A percentile compares a stretch with the other conserved stretches of the same genome.
Evolutionary conservation across 345 rosid species (phyloP).

Genomic region (Hibiscus trionum): DNA sequence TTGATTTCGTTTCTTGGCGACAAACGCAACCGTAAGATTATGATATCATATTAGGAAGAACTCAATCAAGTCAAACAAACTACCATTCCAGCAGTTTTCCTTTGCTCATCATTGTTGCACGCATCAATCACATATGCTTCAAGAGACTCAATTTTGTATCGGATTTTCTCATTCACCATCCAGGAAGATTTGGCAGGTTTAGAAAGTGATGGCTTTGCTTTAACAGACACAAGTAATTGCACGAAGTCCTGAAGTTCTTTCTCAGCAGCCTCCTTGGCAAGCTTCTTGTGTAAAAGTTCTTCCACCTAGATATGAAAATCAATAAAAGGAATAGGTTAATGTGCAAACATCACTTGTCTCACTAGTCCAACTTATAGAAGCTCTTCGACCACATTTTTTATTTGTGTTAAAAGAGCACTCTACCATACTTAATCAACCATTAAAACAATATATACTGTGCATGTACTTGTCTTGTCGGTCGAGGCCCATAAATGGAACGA

Average conservation of each 20-base stretch:
- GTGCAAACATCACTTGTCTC: not conserved
- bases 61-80: constrained; percentile 15
- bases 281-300: constrained; percentile 59
- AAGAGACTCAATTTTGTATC: constrained; percentile 52
- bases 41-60: not conserved
- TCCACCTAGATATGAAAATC: constrained; percentile 50
- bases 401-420: not conserved
- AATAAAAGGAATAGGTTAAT: constrained; percentile 1
- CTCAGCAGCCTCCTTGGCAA: constrained; percentile 69
- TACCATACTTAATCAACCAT: not conserved
- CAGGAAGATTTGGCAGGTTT: constrained; percentile 83
- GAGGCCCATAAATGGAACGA: constrained; percentile 60
- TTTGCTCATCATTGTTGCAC: constrained; percentile 65
- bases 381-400: not conserved
- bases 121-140: constrained; percentile 80
- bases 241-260: constrained; percentile 71
- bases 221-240: constrained; percentile 57
- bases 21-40: not conserved
- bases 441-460: not conserved
- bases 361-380: not conserved
- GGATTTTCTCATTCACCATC: constrained; percentile 54
- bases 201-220: constrained; percentile 45
- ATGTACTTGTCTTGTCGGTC: constrained; percentile 61
- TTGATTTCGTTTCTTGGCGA: too few species aligned
- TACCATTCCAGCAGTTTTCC: constrained; percentile 70